These are phyloP conservation scores for Neocucurbitaria cava DNA, from an alignment of 2,329 filamentous ascomycete genomes.

Conservation along the genomic window DNA sequence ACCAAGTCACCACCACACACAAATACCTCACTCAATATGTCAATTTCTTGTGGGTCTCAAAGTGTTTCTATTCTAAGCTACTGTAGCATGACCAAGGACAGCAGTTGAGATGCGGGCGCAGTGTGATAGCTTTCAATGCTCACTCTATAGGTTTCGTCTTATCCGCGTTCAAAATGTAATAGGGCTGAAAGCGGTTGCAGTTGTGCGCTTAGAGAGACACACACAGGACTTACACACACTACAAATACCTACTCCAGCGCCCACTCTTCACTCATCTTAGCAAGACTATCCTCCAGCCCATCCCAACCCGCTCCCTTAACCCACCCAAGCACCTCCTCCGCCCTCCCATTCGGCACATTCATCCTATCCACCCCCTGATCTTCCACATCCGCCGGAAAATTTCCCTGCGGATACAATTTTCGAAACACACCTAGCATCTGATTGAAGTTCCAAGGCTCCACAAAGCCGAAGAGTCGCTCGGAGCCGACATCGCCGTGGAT, in stretches of 20 bases:
- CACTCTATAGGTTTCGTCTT: neutral
- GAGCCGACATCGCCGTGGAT: constrained; percentile 54
- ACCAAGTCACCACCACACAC: too few relatives aligned
- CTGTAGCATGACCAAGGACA: neutral
- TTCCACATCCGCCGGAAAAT: constrained; percentile 36
- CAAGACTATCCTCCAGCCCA: constrained; percentile 30
- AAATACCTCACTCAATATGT: too few relatives aligned
- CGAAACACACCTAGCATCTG: constrained; percentile 50
- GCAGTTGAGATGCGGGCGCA: neutral
- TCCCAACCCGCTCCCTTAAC: constrained; percentile 38
- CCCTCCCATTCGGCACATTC: constrained; percentile 27
- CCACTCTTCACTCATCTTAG: constrained; percentile 21
- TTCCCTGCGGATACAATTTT: constrained; percentile 49
- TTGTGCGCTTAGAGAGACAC: too few relatives aligned
- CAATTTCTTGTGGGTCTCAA: too few relatives aligned
- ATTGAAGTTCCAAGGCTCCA: constrained; percentile 56
- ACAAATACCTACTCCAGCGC: neutral
- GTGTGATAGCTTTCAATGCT: neutral
- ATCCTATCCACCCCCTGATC: constrained; percentile 23
- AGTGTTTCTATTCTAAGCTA: neutral
- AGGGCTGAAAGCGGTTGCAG: too few relatives aligned
- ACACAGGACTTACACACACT: neutral
- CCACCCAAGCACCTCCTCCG: constrained; percentile 37
- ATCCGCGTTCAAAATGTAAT: too few relatives aligned
- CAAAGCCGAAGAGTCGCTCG: constrained; percentile 64